Evolutionary conservation across 306 rosid genomes (phyloP), one percentile per base, ranked within the genome.

Genomic region (Casuarina glauca): DNA sequence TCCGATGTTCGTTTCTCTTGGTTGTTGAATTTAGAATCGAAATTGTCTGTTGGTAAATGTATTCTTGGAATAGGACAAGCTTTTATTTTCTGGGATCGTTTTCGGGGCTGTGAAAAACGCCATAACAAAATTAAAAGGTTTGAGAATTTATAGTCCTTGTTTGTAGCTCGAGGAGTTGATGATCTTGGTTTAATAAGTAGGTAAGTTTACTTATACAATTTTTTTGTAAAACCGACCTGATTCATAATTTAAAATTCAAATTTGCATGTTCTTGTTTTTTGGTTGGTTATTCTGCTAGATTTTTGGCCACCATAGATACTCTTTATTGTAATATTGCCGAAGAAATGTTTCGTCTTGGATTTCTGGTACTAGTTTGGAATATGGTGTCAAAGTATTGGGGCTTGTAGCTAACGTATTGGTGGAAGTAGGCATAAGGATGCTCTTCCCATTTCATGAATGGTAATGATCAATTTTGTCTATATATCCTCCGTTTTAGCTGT

Each of bases 241-340:
- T 5, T 26, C n/a, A 19, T 54, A n/a, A 2, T 26, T 6, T 54
- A n/a, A n/a, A 54, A n/a, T 16, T 16, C 6, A 19, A 54, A 54
- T 61, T 67, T 76, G 38, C 3, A 9, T 50, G 70, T 19, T 57
- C 77, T 9, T 3, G 73, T 79, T 79, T 8, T 26, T 26, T 26
- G 32, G 32, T 26, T 26, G 32, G 32, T 26, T 19, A 50, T 43
- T 57, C 16, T 20, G 60, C 3, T 6, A 39, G 32, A 45, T 10
- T 71, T 51, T 32, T 69, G 70, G 51, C 58, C 13, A 10, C 55
- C 17, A 17, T 9, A 32, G 19, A 41, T 26, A 13, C 38, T 13
- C 15, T 53, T 11, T 46, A 26, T 1, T 20, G 11, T 4, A 60
- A 38, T n/a, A 50, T 35, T 41, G 41, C 69, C 6, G 17, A 54